phyloP scores from a whole-genome alignment of 2,329 filamentous ascomycete genomes.

The Aspergillus brunneoviolaceus region DNA sequence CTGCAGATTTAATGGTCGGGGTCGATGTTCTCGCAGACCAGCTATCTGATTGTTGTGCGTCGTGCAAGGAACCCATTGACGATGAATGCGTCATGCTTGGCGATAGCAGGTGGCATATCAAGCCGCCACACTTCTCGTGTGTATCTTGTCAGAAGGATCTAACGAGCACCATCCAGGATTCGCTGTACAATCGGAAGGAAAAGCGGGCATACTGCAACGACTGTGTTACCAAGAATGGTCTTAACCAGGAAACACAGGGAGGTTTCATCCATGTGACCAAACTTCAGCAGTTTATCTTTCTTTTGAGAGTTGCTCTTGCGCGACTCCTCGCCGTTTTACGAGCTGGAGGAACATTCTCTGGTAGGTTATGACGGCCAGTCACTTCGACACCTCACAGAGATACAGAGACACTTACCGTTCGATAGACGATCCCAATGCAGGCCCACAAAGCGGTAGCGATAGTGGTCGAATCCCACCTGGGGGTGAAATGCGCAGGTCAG shows the following conservation, averaged over 20 bases:
- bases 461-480: conserved; percentile 57
- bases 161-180: conserved; percentile 66
- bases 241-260: conserved; percentile 56
- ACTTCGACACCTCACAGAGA: neutral
- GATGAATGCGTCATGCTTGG: conserved; percentile 81
- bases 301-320: conserved; percentile 87
- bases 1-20: conserved; percentile 64
- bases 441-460: conserved; percentile 65
- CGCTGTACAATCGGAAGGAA: conserved; percentile 67
- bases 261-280: conserved; percentile 77
- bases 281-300: conserved; percentile 89
- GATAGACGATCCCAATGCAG: conserved; percentile 66
- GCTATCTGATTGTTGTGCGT: conserved; percentile 78
- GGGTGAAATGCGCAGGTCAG: conserved; percentile 57
- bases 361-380: conserved; percentile 39
- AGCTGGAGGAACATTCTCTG: conserved; percentile 73
- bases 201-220: conserved; percentile 69
- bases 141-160: conserved; percentile 72
- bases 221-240: conserved; percentile 56
- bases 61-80: conserved; percentile 85
- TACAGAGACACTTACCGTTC: neutral
- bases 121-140: conserved; percentile 66
- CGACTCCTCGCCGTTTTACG: conserved; percentile 83
- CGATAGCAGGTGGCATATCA: conserved; percentile 78
- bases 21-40: conserved; percentile 68